Evolutionary conservation across 2,329 filamentous ascomycete genomes (phyloP).

Genomic region (Daldinia eschscholtzii): DNA sequence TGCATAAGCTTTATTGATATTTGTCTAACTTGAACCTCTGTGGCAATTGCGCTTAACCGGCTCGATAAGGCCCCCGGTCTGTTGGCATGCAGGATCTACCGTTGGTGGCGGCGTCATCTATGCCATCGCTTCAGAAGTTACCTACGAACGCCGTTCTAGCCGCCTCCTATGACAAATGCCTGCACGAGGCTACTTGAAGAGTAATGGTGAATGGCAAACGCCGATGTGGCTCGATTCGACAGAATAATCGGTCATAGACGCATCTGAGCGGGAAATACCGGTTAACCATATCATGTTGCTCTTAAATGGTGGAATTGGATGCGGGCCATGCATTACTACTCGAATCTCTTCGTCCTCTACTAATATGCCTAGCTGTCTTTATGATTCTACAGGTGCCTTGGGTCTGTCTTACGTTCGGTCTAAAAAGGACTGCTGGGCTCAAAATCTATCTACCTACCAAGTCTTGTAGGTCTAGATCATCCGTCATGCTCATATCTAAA

Average conservation of each 20-base stretch:
- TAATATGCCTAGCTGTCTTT: not conserved
- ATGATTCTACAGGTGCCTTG: not conserved
- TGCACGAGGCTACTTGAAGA: constrained; percentile 67
- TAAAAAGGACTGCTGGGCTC: not conserved
- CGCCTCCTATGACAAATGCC: constrained; percentile 84
- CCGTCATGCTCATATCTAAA: not conserved
- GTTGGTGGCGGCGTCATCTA: constrained; percentile 90
- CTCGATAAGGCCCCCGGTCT: constrained; percentile 81
- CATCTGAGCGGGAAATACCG: not conserved
- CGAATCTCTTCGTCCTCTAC: not conserved
- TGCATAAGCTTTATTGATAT: not conserved
- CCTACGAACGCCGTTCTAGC: constrained; percentile 90
- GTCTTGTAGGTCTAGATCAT: not conserved
- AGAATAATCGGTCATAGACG: not conserved
- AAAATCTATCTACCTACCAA: not conserved
- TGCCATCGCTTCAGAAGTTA: constrained; percentile 87
- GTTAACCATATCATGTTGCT: not conserved
- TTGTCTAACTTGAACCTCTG: not conserved
- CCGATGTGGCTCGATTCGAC: not conserved
- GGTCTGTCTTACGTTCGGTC: not conserved
- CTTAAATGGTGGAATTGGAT: not conserved
- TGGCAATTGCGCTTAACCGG: constrained; percentile 92
- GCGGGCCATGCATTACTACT: not conserved
- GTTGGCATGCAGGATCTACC: constrained; percentile 76
- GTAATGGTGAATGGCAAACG: not conserved